Percentiles rank a stretch among this genome's conserved stretches.
Conservation (phyloP, 139 green algal genomes). For the Nannochloris sp. region DNA sequence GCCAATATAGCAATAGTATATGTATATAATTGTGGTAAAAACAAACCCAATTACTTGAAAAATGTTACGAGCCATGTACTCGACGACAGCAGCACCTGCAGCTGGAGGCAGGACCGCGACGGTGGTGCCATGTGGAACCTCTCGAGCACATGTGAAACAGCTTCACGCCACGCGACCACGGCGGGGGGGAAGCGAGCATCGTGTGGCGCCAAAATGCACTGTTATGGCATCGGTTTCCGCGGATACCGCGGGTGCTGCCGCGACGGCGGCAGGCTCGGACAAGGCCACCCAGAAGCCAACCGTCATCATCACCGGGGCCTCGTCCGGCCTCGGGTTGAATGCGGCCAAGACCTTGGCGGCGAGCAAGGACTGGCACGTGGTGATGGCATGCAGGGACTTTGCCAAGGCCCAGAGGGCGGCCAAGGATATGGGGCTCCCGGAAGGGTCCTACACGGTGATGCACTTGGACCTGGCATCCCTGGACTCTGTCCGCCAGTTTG, state of each 20-base stretch:
- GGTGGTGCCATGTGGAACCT: no score
- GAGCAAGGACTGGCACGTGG: slow-evolving; percentile 74
- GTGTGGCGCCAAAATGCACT: slow-evolving; percentile 8
- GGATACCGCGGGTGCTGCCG: background rate
- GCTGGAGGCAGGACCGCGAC: no score
- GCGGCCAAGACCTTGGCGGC: slow-evolving; percentile 61
- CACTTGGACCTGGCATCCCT: slow-evolving; percentile 76
- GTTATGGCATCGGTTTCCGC: slow-evolving; percentile 2
- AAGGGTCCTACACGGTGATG: slow-evolving; percentile 33
- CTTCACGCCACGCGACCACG: no score
- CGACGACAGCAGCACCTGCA: no score
- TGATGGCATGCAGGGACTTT: slow-evolving; percentile 74
- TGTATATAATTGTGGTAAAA: no score
- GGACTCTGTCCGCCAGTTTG: slow-evolving; percentile 72
- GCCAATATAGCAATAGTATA: no score
- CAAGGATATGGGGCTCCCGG: slow-evolving; percentile 21
- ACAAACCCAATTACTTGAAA: no score
- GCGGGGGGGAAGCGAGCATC: no score
- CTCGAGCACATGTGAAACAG: no score
- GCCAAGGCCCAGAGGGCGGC: slow-evolving; percentile 50
- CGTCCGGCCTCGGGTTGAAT: slow-evolving; percentile 77
- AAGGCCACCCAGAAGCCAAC: slow-evolving; percentile 44
- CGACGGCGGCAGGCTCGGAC: slow-evolving; percentile 4
- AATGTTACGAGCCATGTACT: no score
- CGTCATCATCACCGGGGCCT: slow-evolving; percentile 81